Conservation (phyloP, 495 filamentous ascomycete genomes). For the Aspergillus egyptiacus region DNA sequence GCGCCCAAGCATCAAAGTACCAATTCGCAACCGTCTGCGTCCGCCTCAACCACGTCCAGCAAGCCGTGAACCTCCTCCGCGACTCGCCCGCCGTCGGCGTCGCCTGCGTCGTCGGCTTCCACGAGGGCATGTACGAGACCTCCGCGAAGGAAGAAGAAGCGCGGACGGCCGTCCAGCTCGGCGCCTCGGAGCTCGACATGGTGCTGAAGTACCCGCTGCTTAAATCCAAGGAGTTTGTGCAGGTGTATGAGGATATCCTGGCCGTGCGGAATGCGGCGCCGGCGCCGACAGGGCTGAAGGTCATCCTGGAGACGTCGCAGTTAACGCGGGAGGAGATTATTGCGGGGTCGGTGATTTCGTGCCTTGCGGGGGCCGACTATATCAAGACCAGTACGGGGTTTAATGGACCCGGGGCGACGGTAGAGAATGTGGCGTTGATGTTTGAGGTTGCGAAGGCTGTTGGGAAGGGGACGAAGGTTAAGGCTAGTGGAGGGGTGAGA, state of each 20-base stretch:
- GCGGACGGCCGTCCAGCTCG: constrained; percentile 47
- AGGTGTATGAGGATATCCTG: constrained; percentile 52
- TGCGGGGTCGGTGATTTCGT: constrained; percentile 51
- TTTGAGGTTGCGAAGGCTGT: constrained; percentile 33
- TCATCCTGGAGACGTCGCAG: constrained; percentile 62
- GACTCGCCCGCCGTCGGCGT: constrained; percentile 42
- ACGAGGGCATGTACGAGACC: constrained; percentile 53
- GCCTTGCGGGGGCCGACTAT: constrained; percentile 56
- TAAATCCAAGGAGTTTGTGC: constrained; percentile 42
- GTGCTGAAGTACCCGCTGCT: constrained; percentile 57
- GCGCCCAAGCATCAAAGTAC: constrained; percentile 53
- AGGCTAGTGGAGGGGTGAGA: constrained; percentile 61
- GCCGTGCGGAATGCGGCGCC: constrained; percentile 49
- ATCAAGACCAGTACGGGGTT: constrained; percentile 71
- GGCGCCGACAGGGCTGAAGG: constrained; percentile 48
- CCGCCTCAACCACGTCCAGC: constrained; percentile 46
- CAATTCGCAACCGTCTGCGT: constrained; percentile 60
- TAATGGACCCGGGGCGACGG: constrained; percentile 52
- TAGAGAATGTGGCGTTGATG: constrained; percentile 56
- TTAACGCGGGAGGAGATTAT: constrained; percentile 51
- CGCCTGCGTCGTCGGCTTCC: constrained; percentile 64
- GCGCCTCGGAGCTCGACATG: constrained; percentile 62
- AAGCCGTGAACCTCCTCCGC: constrained; percentile 47
- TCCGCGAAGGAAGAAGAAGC: constrained; percentile 51
- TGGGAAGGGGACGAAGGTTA: constrained; percentile 49